Base-by-base conservation (phyloP, 2,329 filamentous ascomycete species). In the Intubia oerlemansii region DNA sequence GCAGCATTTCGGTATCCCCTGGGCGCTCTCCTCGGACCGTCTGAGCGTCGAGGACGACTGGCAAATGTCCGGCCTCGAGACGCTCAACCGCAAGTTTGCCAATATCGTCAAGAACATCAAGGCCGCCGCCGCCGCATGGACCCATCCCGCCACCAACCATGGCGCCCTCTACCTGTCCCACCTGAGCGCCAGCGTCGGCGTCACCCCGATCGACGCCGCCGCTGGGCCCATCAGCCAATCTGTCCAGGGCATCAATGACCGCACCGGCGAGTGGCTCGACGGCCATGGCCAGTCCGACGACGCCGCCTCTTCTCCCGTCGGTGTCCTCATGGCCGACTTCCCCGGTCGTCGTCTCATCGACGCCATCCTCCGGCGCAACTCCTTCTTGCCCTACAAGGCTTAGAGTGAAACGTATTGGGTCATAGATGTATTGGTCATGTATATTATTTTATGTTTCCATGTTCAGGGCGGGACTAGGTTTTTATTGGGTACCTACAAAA, bases 281-380 rank as follows among this genome's bases (percentile, higher is more conserved):
- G n/a, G n/a, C n/a, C n/a, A n/a, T n/a, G n/a, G 27, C 15, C 15
- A 15, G 8, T 25, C 24, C 8, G 24, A 15, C 4, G 6, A 11
- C 14, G 26, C 16, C 18, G 21, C 14, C 5, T 27, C 25, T 15
- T 26, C 23, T 10, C 43, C 50, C 15, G 50, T 53, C 2, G 57
- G 57, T 9, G 43, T 62, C 7, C 46, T 62, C 20, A 60, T 62
- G 36, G 45, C 56, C 3, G 57, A 62, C 33, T 62, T 62, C 27
- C 56, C 56, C 0, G 57, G 57, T 3, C 43, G 41, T 36, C 45
- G 42, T 26, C 43, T 56, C 17, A 47, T 62, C 21, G 46, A 55
- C 17, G 47, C 44, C 14, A 46, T 62, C 8, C 33, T 62, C 29
- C 41, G 36, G 20, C 51, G 53, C 42, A 60, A 60, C 34, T 17